Base-by-base conservation (phyloP, 495 filamentous ascomycete species). In the Geoglossum glabrum region DNA sequence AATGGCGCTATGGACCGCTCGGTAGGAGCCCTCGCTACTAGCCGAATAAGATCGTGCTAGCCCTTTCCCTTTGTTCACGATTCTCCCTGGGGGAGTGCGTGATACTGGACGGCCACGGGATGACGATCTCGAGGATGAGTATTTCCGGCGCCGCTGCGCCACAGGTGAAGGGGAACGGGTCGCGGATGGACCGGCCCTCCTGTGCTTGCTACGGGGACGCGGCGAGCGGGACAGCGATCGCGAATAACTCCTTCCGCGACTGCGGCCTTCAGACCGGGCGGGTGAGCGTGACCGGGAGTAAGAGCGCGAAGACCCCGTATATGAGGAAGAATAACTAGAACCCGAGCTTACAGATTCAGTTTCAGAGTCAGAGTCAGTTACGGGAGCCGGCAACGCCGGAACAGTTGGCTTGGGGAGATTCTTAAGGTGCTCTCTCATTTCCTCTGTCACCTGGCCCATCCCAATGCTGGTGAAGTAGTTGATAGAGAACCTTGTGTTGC, bases 401-500 rank as follows among this genome's bases (percentile, higher is more conserved):
- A 82, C 68, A 3, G 81, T 72, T 43, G 88, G 84, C 63, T 86
- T 85, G 25, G 90, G 85, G 64, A 85, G 78, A 64, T 88, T 95
- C 66, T 88, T 86, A 57, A 97, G 72, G 65, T 80, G 81, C 62
- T 88, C 86, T 63, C 92, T 81, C 90, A 97, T 95, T 62, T 88
- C 85, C 62, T 97, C 93, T 13, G 92, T 99, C 61, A 99, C 71
- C 31, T 76, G 79, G 69, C 92, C 92, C 83, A 99, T 89, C 59
- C 88, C 87, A 67, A 99, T 90, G 62, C 86, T 87, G 8, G 92
- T 99, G 69, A 97, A 97, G 72, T 94, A 99, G 69, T 99, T 99
- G 79, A 97, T 93, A 21, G 90, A 86, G 74, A 99, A 99, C 46
- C 92, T 82, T 15, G 87, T 90, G 69, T 95, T 87, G 58, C 84